Percentiles rank a stretch among this genome's conserved stretches.
Evolutionary conservation across 2,329 filamentous ascomycete species (phyloP).

Genomic region (Tolypocladium pustulatum): DNA sequence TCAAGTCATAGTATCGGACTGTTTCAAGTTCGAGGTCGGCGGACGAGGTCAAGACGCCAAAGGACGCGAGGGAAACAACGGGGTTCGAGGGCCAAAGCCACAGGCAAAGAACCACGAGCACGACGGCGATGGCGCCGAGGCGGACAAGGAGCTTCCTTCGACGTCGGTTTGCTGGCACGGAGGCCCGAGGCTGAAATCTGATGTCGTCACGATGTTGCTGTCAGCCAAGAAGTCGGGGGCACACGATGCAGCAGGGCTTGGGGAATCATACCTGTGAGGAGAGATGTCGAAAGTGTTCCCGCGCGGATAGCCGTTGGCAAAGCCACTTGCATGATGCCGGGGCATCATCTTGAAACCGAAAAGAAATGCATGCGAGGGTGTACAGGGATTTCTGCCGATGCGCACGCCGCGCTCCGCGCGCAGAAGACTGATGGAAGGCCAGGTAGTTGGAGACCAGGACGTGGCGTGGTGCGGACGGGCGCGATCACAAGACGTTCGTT

Average conservation of each 20-base stretch:
- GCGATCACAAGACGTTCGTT: background rate
- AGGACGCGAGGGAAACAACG: constrained; percentile 50
- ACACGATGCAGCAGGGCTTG: background rate
- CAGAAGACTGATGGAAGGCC: background rate
- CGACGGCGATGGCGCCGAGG: constrained; percentile 45
- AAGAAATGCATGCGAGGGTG: constrained; percentile 16
- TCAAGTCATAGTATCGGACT: constrained; percentile 92
- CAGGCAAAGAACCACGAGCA: constrained; percentile 57
- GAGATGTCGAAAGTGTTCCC: constrained; percentile 76
- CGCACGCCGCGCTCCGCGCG: background rate
- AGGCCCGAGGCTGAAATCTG: constrained; percentile 69
- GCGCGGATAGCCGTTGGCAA: constrained; percentile 74
- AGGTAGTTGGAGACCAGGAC: background rate
- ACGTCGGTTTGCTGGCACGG: constrained; percentile 59
- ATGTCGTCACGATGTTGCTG: background rate
- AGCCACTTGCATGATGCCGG: constrained; percentile 65
- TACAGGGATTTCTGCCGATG: background rate
- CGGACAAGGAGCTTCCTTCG: constrained; percentile 64
- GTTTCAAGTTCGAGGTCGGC: constrained; percentile 80
- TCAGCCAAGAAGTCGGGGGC: background rate
- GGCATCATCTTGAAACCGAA: constrained; percentile 62
- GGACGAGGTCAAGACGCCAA: constrained; percentile 57
- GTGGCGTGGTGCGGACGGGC: background rate
- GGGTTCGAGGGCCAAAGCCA: constrained; percentile 64
- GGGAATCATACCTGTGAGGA: constrained; percentile 63